A percentile compares a stretch with the other conserved stretches of the same genome.
These are phyloP conservation scores for Eustoma russellianum DNA, from an alignment of 257 asterid genomes.

Conservation along the genomic window DNA sequence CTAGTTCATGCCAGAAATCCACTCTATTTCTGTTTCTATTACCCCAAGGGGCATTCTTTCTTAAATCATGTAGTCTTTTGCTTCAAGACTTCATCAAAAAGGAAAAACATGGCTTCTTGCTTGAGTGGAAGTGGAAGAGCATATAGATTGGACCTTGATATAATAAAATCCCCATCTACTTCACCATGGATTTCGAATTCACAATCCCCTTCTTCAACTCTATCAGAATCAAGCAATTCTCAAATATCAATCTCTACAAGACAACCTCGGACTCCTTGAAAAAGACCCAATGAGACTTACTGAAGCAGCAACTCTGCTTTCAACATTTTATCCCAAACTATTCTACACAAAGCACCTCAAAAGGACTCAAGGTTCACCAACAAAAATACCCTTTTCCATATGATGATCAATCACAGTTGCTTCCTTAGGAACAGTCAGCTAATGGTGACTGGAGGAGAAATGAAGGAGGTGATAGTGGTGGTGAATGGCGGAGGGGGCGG, in stretches of 20 bases:
- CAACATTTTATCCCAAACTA: conserved; percentile 76
- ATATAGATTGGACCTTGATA: conserved; percentile 61
- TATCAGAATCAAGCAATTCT: conserved; percentile 68
- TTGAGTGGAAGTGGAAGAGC: conserved; percentile 73
- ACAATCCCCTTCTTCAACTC: conserved; percentile 75
- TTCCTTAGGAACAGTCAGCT: no score
- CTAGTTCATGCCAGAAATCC: no score
- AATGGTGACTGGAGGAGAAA: no score
- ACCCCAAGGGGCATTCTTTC: background rate
- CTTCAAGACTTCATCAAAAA: background rate
- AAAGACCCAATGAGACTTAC: conserved; percentile 77
- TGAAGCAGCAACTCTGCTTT: conserved; percentile 81
- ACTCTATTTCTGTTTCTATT: background rate
- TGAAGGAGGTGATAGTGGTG: no score
- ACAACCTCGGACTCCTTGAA: conserved; percentile 80
- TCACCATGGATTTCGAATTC: conserved; percentile 72
- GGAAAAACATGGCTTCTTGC: conserved; percentile 55
- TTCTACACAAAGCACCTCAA: no score
- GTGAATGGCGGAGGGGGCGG: no score
- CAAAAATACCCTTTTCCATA: no score
- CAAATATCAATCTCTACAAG: conserved; percentile 56
- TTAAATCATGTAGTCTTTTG: background rate
- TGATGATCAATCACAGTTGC: no score
- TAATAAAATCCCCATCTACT: conserved; percentile 60
- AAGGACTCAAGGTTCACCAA: no score